These are phyloP conservation scores for Cryphonectria naterciae DNA, from an alignment of 2,329 filamentous ascomycete species.

Conservation along the genomic window DNA sequence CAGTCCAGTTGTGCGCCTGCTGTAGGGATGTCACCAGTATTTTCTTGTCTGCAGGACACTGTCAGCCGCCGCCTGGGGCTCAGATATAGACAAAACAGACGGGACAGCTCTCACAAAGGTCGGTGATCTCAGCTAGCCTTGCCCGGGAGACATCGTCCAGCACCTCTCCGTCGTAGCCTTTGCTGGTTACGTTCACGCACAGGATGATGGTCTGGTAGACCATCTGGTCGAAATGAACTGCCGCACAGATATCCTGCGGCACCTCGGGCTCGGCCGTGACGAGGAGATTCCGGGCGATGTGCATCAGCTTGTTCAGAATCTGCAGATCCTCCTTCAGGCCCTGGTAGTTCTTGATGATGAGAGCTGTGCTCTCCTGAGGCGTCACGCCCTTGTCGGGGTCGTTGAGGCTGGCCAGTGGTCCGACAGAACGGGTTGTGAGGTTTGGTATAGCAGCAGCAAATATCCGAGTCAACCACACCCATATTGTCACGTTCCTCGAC, in stretches of 20 bases:
- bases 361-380: constrained; percentile 64
- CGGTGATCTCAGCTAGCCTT: constrained; percentile 66
- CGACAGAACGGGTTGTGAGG: constrained; percentile 63
- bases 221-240: constrained; percentile 67
- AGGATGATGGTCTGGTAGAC: constrained; percentile 68
- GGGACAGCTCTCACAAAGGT: constrained; percentile 56
- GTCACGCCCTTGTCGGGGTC: constrained; percentile 60
- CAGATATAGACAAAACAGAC: background rate
- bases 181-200: constrained; percentile 69
- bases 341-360: constrained; percentile 66
- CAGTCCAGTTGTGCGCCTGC: constrained; percentile 71
- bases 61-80: constrained; percentile 30
- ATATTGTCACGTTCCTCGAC: constrained; percentile 66
- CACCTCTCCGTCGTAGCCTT: constrained; percentile 68
- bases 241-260: constrained; percentile 67
- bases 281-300: constrained; percentile 67
- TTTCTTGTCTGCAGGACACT: constrained; percentile 59
- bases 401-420: constrained; percentile 56
- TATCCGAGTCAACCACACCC: constrained; percentile 66
- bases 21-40: constrained; percentile 68
- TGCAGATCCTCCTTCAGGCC: constrained; percentile 65
- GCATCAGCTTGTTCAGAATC: constrained; percentile 68
- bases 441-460: constrained; percentile 65
- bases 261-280: constrained; percentile 68
- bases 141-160: constrained; percentile 60